phyloP scores from a whole-genome alignment of 495 filamentous ascomycete species.

The Articulospora tetracladia region DNA sequence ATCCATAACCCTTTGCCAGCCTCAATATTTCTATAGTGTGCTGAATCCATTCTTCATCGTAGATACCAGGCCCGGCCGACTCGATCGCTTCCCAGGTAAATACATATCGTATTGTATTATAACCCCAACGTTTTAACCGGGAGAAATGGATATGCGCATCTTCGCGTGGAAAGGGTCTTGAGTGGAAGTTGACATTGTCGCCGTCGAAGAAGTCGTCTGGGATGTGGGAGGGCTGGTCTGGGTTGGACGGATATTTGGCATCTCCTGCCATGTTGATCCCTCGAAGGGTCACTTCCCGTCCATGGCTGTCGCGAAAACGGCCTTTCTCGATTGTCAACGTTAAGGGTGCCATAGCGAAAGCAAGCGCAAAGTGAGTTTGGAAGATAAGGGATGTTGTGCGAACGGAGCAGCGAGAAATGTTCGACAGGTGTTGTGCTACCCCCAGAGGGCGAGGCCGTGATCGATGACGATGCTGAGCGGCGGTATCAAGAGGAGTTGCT shows the following conservation, averaged over 20 bases:
- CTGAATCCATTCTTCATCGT: slow-evolving; percentile 91
- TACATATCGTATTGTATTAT: slow-evolving; percentile 93
- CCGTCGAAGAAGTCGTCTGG: slow-evolving; percentile 83
- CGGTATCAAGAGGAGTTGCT: no score
- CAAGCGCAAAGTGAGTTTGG: not conserved
- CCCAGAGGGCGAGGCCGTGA: not conserved
- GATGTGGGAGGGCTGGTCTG: slow-evolving; percentile 77
- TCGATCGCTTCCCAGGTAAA: slow-evolving; percentile 99
- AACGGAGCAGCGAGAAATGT: no score
- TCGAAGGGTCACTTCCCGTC: slow-evolving; percentile 53
- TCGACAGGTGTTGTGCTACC: not conserved
- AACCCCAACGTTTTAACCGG: slow-evolving; percentile 81
- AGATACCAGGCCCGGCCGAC: slow-evolving; percentile 84
- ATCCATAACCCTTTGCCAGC: slow-evolving; percentile 82
- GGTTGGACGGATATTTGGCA: slow-evolving; percentile 65
- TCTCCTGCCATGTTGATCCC: slow-evolving; percentile 66
- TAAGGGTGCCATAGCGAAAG: slow-evolving; percentile 39
- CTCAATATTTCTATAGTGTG: slow-evolving; percentile 84
- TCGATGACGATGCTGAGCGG: slow-evolving; percentile 1
- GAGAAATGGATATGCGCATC: slow-evolving; percentile 87
- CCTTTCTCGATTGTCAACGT: slow-evolving; percentile 76
- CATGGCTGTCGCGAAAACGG: slow-evolving; percentile 62
- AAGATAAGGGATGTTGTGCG: not conserved
- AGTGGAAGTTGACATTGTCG: slow-evolving; percentile 86
- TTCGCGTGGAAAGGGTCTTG: slow-evolving; percentile 74